Evolutionary conservation across 371 early-diverging fungal genomes (phyloP), one percentile per base, ranked within the genome.

Genomic region (Sanchytrium tribonematis): DNA sequence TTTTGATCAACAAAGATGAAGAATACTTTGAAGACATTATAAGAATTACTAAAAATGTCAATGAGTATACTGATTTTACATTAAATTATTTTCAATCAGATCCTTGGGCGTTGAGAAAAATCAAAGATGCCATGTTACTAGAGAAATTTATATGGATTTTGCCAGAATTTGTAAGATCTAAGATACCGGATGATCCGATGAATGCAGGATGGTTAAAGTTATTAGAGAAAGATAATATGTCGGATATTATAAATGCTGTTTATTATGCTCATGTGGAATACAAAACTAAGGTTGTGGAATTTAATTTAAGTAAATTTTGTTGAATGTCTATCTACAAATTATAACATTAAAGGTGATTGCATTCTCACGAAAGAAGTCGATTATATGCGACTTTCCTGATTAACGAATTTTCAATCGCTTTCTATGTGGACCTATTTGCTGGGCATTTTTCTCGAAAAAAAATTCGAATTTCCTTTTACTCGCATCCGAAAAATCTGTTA

Each of bases 1-100:
- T 48, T 48, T 48, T 48, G 48, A 48, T 12, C 12, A 48, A 48
- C 12, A 22, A 48, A 12, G 48, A 48, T 22, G 22, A 5, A 12
- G 48, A 48, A 48, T 5, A 48, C 5, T 48, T 48, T 48, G 48
- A 48, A 12, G 12, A 22, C 48, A 48, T 48, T 48, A 48, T 48
- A 48, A 5, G 48, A 12, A 48, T 48, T 22, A 48, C 48, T 48
- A 48, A 48, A 48, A 48, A 48, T 5, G 22, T 48, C 48, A 48
- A 5, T 12, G 12, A 22, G 48, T 48, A 12, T 48, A 22, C 22
- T 48, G 48, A 48, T 48, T 48, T 48, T 48, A 22, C 48, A 48
- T 48, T 48, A 22, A 48, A 48, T 48, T 48, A 48, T 48, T 48
- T 48, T 48, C 48, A 48, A 48, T 48, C 48, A 48, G 48, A 48